Percentiles rank a stretch among this genome's conserved stretches.
Conservation (phyloP, 768 basidiomycete species). For the Trametes meyenii region DNA sequence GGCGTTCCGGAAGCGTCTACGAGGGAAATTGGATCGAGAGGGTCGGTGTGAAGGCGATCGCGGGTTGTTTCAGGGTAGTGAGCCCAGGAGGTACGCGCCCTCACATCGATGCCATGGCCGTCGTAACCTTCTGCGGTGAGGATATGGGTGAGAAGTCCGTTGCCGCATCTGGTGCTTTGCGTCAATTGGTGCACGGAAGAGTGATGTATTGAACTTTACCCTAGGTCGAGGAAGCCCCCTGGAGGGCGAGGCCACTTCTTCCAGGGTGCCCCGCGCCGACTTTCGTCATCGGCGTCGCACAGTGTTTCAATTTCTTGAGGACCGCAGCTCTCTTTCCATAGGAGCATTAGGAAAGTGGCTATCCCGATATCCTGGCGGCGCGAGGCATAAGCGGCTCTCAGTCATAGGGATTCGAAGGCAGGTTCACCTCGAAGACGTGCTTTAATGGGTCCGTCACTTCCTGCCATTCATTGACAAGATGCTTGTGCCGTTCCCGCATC, state of each 20-base stretch:
- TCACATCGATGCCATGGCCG: conserved; percentile 85
- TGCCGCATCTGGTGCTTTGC: conserved; percentile 69
- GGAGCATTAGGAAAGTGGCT: conserved; percentile 87
- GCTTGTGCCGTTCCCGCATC: conserved; percentile 84
- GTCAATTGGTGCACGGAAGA: neutral
- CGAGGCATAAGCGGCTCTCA: neutral
- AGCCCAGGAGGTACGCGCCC: conserved; percentile 82
- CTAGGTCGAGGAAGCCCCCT: conserved; percentile 88
- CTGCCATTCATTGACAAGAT: conserved; percentile 73
- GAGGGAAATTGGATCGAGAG: conserved; percentile 63
- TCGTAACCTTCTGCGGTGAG: conserved; percentile 80
- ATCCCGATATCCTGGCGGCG: conserved; percentile 86
- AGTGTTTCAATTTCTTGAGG: neutral
- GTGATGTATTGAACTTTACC: conserved; percentile 47
- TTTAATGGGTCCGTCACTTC: conserved; percentile 86
- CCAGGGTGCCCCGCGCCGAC: conserved; percentile 52
- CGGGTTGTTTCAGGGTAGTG: conserved; percentile 71
- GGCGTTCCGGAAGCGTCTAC: neutral
- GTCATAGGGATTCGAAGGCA: neutral
- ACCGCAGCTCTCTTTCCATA: conserved; percentile 74
- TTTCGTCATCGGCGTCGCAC: conserved; percentile 8
- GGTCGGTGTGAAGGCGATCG: conserved; percentile 60
- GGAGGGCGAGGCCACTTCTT: conserved; percentile 75
- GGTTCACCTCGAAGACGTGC: conserved; percentile 82
- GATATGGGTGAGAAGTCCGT: conserved; percentile 90